Evolutionary conservation across 768 basidiomycete genomes (phyloP), one percentile per base, ranked within the genome.

Genomic region (Porphyrellus cyaneotinctus): DNA sequence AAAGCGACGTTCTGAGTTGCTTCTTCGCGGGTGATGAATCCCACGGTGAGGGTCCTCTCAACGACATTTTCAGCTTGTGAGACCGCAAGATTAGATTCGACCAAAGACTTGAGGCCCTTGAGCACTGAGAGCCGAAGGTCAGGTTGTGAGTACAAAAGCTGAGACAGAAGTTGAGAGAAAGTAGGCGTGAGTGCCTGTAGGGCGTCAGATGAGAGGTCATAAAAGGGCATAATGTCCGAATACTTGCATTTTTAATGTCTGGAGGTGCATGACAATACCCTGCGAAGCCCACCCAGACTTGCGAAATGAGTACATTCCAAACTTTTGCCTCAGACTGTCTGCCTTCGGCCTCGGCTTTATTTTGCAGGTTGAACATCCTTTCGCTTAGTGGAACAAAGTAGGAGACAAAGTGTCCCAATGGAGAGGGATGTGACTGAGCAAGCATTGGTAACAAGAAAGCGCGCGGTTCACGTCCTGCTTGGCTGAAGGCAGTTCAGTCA

Each of bases 321-420:
- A 98, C 85, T 70, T 98, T 99, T 14, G 88, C 89, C 69, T 98
- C 94, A 0, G 88, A 84, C 46, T 78, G 79, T 33, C 84, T 82
- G 13, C 80, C 82, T 49, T 85, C 86, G 8, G 76, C 73, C 57
- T 90, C 89, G 0, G 92, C 88, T 15, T 79, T 84, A 54, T 88
- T 83, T 64, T 95, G 89, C 33, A 91, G 72, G 63, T 91, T 81
- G 64, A 98, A 99, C 79, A 98, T 86, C 17, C 84, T 78, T 69
- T 97, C 95, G 43, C 94, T 97, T 44, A 98, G 72, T 17, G 95
- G 95, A 9, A 98, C 88, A 60, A 98, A 97, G 69, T 90, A 91
- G 3, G 82, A 80, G 31, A 91, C 78, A 63, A 98, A 99, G 72
- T 95, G 95, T 1, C 74, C 72, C 43, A 98, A 75, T 1, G 85